A percentile compares a stretch with the other conserved stretches of the same genome.
These are phyloP conservation scores for Dictyostelium intermedium DNA, from an alignment of 78 protist species.

Conservation along the genomic window DNA sequence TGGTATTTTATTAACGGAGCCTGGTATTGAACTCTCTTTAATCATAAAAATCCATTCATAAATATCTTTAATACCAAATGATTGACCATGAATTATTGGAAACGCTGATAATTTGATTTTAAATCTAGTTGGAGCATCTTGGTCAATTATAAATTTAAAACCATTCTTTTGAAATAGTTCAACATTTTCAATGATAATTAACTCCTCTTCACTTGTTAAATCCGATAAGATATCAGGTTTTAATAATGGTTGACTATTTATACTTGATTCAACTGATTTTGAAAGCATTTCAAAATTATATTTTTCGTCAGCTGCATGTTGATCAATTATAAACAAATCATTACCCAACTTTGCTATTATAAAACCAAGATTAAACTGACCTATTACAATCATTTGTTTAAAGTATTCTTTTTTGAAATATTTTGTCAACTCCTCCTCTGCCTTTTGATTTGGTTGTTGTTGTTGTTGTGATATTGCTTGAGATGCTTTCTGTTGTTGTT, in stretches of 20 bases:
- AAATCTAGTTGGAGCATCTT: slow-evolving; percentile 59
- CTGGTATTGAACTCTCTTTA: slow-evolving; percentile 54
- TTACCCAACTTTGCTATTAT: slow-evolving; percentile 85
- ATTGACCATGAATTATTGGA: slow-evolving; percentile 73
- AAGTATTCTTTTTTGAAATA: slow-evolving; percentile 80
- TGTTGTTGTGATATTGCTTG: background rate
- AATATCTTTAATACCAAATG: slow-evolving; percentile 75
- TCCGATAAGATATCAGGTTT: slow-evolving; percentile 12
- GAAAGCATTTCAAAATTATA: slow-evolving; percentile 89
- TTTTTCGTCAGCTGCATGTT: slow-evolving; percentile 98
- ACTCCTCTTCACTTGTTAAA: slow-evolving; percentile 81
- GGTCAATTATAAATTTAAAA: slow-evolving; percentile 68
- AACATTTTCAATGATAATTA: slow-evolving; percentile 67
- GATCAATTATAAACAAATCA: slow-evolving; percentile 93
- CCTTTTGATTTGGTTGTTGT: background rate
- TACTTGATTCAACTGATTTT: background rate
- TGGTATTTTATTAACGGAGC: slow-evolving; percentile 63
- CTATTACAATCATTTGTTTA: slow-evolving; percentile 87
- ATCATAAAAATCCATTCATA: slow-evolving; percentile 81
- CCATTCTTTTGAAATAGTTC: slow-evolving; percentile 82
- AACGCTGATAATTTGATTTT: slow-evolving; percentile 59
- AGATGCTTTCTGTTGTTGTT: background rate
- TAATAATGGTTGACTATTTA: slow-evolving; percentile 40
- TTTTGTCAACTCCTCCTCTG: slow-evolving; percentile 34
- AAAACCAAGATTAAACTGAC: slow-evolving; percentile 97